These are phyloP conservation scores for Candida maris DNA, from an alignment of 805 yeast genomes.

Conservation along the genomic window DNA sequence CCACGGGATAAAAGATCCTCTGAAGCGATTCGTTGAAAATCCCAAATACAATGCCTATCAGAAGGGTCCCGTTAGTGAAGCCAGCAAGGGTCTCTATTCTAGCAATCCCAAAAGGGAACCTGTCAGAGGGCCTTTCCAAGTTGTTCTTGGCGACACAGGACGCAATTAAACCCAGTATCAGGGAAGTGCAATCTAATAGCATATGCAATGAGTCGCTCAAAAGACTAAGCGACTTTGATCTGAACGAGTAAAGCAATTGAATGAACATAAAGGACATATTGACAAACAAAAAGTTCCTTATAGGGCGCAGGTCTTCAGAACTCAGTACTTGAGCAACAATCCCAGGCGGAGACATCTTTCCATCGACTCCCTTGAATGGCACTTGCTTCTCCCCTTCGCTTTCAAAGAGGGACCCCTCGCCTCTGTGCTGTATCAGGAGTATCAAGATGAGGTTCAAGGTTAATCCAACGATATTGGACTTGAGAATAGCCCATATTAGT, in stretches of 20 bases:
- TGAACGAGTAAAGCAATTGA: constrained; percentile 85
- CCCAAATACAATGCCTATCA: constrained; percentile 85
- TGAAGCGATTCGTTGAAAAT: constrained; percentile 84
- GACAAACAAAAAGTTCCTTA: constrained; percentile 78
- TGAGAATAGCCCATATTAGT: constrained; percentile 4
- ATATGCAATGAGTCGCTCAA: constrained; percentile 93
- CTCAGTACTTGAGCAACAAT: constrained; percentile 35
- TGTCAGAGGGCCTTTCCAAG: constrained; percentile 24
- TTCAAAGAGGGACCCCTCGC: too few species aligned
- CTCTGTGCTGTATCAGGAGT: constrained; percentile 15
- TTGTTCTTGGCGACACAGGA: constrained; percentile 44
- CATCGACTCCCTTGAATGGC: too few species aligned
- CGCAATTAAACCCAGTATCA: constrained; percentile 86
- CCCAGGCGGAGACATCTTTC: too few species aligned
- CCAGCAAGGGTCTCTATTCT: constrained; percentile 92
- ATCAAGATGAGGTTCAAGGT: constrained; percentile 11
- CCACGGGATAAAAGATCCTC: constrained; percentile 73
- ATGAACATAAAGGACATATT: constrained; percentile 93
- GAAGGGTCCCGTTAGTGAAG: constrained; percentile 86
- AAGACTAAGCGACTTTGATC: constrained; percentile 88
- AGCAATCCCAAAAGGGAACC: constrained; percentile 80
- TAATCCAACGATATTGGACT: constrained; percentile 9
- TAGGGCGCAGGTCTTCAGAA: constrained; percentile 76
- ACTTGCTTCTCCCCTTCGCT: too few species aligned
- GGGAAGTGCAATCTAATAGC: constrained; percentile 91